Conservation (phyloP, 306 rosid genomes). For the Echinosophora koreensis region DNA sequence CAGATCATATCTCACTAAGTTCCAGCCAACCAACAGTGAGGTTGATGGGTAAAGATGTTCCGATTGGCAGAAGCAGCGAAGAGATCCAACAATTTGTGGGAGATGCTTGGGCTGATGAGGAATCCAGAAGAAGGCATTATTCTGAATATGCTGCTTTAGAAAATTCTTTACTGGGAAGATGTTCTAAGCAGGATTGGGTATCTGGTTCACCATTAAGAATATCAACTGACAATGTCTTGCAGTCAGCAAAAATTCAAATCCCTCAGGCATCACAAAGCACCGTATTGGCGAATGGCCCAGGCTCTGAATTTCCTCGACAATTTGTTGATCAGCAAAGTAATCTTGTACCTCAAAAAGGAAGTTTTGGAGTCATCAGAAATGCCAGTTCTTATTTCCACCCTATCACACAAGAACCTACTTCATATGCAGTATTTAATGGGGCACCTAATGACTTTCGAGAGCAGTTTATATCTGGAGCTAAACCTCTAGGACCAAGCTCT, state of each 20-base stretch:
- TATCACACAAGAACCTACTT: constrained; percentile 52
- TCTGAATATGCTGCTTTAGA: constrained; percentile 53
- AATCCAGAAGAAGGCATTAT: constrained; percentile 58
- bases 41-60: constrained; percentile 98
- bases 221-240: constrained; percentile 45
- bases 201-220: constrained; percentile 52
- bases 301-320: constrained; percentile 51
- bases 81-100: constrained; percentile 60
- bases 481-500: constrained; percentile 61
- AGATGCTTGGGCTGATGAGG: constrained; percentile 72
- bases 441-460: constrained; percentile 51
- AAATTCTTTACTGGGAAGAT: constrained; percentile 50
- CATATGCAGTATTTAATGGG: constrained; percentile 53
- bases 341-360: constrained; percentile 52
- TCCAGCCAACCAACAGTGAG: constrained; percentile 89
- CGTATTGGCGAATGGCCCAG: constrained; percentile 47
- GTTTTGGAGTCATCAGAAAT: constrained; percentile 52
- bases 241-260: constrained; percentile 48
- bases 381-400: constrained; percentile 53
- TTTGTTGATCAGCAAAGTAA: constrained; percentile 54
- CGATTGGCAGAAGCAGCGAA: constrained; percentile 80
- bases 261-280: constrained; percentile 51
- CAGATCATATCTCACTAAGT: constrained; percentile 51
- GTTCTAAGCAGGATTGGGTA: constrained; percentile 60
- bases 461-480: constrained; percentile 62